Base-by-base conservation (phyloP, 2,329 filamentous ascomycete species). In the Metarhizium guizhouense region DNA sequence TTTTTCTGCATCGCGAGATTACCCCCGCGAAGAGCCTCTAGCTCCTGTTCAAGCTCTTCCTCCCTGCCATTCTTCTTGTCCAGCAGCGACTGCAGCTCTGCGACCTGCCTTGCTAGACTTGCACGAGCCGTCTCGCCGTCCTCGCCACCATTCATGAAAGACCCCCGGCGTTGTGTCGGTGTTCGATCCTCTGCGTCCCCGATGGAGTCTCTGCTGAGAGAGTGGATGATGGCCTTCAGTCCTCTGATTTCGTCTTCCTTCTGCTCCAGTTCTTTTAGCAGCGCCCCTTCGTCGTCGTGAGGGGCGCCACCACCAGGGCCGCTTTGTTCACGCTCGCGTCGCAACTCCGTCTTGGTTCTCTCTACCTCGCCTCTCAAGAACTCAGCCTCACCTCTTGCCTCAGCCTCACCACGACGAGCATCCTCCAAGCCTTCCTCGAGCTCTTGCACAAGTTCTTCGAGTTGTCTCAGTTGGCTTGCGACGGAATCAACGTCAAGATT, bases 201-300 rank as follows among this genome's bases (percentile, higher is more conserved):
- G n/a, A 80, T 74, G 11, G 85, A 82, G 62, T 90, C 90, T 58
- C 90, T 82, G 69, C 91, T 96, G 42, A 99, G 78, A 18, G 90
- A 96, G 72, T 97, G 93, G 58, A 99, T 97, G 67, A 99, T 97
- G 47, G 94, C 93, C 72, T 97, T 99, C 61, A 99, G 80, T 50
- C 94, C 94, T 59, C 93, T 83, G 65, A 99, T 97, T 74, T 99
- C 94, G 64, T 99, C 94, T 65, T 99, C 93, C 68, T 95, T 94
- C 67, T 95, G 88, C 67, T 95, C 91, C 34, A 97, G 72, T 60
- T 96, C 91, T 69, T 90, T 90, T 47, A 82, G 80, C 50, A 76
- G 70, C 29, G 77, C 73, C 10, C 74, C 70, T 2, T 77, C 75
- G 11, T 78, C 76, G 30, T 67, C 70, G 53, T 67, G 70, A 47